Conservation (phyloP, 2,329 filamentous ascomycete genomes). For the Pezicula radicicola region DNA sequence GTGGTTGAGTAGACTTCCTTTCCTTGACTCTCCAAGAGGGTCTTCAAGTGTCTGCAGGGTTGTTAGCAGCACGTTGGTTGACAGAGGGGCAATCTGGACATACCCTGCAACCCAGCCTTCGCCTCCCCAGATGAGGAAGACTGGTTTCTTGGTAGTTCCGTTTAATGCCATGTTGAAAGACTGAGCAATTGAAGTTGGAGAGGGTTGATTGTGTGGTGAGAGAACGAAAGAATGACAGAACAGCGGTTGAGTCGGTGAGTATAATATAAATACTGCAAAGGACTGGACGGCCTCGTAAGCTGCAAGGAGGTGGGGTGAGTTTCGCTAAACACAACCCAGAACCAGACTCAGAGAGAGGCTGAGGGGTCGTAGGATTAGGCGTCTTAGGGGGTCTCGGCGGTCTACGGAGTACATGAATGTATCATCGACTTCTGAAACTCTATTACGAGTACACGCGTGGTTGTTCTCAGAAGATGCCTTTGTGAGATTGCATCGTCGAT, state of each 20-base stretch:
- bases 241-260: conserved; percentile 1
- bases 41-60: conserved; percentile 45
- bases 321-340: no score
- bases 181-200: not conserved
- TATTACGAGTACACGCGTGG: no score
- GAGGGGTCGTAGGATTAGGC: no score
- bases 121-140: conserved; percentile 64
- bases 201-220: conserved; percentile 2
- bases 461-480: no score
- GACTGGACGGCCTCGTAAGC: no score
- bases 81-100: not conserved
- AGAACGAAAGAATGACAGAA: not conserved
- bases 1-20: conserved; percentile 60
- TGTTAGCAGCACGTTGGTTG: not conserved
- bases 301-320: no score
- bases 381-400: no score
- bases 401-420: no score
- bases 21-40: conserved; percentile 53
- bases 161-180: conserved; percentile 15
- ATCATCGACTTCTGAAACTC: no score
- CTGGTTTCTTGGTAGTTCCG: conserved; percentile 24
- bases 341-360: no score
- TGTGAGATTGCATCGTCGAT: no score
- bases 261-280: no score
- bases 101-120: conserved; percentile 58